A percentile compares a stretch with the other conserved stretches of the same genome.
Conservation (phyloP, 495 filamentous ascomycete species). For the Neurospora africana region DNA sequence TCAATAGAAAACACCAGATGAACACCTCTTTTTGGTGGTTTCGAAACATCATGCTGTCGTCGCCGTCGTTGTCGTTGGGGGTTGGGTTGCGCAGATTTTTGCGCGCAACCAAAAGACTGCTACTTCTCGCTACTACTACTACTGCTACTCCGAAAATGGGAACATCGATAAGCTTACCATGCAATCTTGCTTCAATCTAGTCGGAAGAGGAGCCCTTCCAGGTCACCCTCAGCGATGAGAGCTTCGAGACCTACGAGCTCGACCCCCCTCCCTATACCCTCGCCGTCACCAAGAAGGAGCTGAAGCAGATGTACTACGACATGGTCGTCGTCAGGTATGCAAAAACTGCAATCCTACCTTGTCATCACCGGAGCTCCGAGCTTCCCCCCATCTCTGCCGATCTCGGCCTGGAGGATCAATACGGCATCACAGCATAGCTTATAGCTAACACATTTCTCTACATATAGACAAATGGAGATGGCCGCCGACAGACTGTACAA, state of each 20-base stretch:
- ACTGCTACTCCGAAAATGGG: not conserved
- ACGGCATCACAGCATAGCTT: not conserved
- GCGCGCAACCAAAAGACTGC: not conserved
- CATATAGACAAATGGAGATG: slow-evolving; percentile 92
- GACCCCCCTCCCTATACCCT: slow-evolving; percentile 89
- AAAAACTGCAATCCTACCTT: not conserved
- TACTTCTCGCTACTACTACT: not conserved
- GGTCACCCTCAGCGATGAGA: slow-evolving; percentile 87
- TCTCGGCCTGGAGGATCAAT: not conserved
- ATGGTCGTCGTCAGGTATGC: slow-evolving; percentile 87
- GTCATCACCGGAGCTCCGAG: not conserved
- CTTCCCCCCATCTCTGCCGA: not conserved
- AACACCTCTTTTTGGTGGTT: not conserved
- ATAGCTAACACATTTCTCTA: not conserved
- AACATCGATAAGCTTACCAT: not conserved
- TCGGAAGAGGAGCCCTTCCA: slow-evolving; percentile 91
- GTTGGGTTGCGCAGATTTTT: not conserved
- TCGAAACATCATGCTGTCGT: not conserved
- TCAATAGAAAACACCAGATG: not conserved
- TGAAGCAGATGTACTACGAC: slow-evolving; percentile 97
- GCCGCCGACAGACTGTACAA: slow-evolving; percentile 96
- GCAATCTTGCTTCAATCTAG: slow-evolving; percentile 31
- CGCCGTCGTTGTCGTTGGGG: not conserved
- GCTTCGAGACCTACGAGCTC: slow-evolving; percentile 98
- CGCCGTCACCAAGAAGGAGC: slow-evolving; percentile 87